These are phyloP conservation scores for Oryza meyeriana DNA, from an alignment of 176 grass and related monocot species.

Conservation along the genomic window DNA sequence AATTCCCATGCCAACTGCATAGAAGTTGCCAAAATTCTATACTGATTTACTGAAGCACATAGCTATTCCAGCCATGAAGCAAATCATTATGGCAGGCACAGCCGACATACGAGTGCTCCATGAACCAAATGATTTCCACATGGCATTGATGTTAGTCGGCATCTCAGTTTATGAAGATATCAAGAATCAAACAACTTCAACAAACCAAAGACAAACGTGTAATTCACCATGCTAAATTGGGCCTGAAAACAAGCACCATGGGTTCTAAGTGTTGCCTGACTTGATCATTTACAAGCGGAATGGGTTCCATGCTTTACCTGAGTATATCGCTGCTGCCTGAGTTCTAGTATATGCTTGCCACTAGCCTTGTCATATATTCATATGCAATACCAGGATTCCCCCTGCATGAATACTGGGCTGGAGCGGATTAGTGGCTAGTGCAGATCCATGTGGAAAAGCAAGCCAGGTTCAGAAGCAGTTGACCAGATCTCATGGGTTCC, in stretches of 20 bases:
- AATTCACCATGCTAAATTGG: conserved; percentile 32
- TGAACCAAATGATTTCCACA: neutral
- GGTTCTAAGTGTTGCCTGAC: conserved; percentile 25
- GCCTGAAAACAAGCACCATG: conserved; percentile 26
- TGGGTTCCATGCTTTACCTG: neutral
- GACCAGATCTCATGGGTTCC: neutral
- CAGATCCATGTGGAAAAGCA: neutral
- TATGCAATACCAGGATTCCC: neutral
- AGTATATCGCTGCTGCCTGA: neutral
- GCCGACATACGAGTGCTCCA: neutral
- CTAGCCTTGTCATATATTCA: neutral
- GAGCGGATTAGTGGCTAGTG: neutral
- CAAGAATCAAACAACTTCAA: conserved; percentile 14
- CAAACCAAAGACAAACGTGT: conserved; percentile 20
- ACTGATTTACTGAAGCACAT: neutral
- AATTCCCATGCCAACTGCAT: neutral
- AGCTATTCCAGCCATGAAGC: conserved; percentile 17
- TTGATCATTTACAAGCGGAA: neutral
- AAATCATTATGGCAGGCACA: conserved; percentile 4
- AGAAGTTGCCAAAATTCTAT: conserved; percentile 29
- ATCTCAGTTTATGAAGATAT: conserved; percentile 14
- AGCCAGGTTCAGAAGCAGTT: neutral
- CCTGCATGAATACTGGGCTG: conserved; percentile 32
- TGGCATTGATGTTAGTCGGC: conserved; percentile 10
- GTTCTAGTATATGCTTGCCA: neutral